Base-by-base conservation (phyloP, 805 yeast genomes). In the Wickerhamiella galacta region DNA sequence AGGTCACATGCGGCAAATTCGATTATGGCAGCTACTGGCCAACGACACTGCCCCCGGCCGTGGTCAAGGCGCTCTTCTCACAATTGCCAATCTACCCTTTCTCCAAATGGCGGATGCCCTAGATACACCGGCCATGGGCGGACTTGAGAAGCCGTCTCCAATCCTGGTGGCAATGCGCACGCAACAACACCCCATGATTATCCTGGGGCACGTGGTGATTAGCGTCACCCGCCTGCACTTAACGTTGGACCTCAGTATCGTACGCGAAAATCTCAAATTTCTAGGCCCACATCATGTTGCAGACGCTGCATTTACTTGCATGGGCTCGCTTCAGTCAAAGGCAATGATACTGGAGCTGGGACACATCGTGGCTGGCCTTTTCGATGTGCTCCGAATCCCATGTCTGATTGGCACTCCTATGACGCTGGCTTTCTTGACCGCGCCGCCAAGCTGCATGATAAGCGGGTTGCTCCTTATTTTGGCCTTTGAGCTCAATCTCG, bases 401-500 rank as follows among this genome's bases (percentile, higher is more conserved):
- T 35, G 44, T 14, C 34, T 43, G 21, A 35, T 47, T 24, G 52
- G 52, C 4, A 37, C 36, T 15, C 39, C 42, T 14, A 35, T 48
- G 30, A 30, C 45, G 31, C 45, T 40, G 31, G 32, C 46, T 7
- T 34, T 44, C 30, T 20, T 45, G 31, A 34, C 43, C 18, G 33
- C 44, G 17, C 52, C 53, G 4, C 28, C 41, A 25, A 30, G 40
- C 1, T 36, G 43, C 11, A 29, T 42, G 12, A 35, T 45, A 10
- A 36, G 40, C 5, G 39, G 42, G 15, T 46, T 41, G 29, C 31
- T 39, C 30, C 30, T 48, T 19, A 36, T 47, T 7, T 27, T 41
- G 9, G 40, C 43, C 4, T 44, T 47, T 22, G 53, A 50, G 32
- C 32, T 46, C 23, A 37, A 47, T 3, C 32, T 50, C 16, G 41